phyloP scores from a whole-genome alignment of 1,284 basidiomycete species.

The Lignosus rhinocerotis region DNA sequence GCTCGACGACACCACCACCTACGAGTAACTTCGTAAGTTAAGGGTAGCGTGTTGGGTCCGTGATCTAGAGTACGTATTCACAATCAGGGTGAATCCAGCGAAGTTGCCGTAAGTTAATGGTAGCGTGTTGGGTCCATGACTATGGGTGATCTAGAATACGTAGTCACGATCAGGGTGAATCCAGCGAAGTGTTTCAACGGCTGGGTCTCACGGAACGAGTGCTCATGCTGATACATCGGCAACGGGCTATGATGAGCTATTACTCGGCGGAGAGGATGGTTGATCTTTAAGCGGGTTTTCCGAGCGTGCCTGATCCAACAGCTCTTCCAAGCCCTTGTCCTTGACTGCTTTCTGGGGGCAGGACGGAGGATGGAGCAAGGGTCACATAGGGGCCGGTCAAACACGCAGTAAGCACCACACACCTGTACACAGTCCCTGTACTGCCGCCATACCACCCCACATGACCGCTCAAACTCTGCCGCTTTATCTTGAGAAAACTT shows the following conservation, averaged over 20 bases:
- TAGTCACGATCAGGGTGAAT: background rate
- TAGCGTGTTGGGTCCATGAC: too few relatives aligned
- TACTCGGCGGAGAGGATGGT: conserved; percentile 16
- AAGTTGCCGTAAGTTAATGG: too few relatives aligned
- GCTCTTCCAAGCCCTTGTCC: conserved; percentile 72
- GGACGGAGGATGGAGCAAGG: background rate
- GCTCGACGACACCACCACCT: background rate
- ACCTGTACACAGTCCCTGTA: conserved; percentile 84
- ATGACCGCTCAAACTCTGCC: conserved; percentile 80
- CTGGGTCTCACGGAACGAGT: background rate
- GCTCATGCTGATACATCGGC: background rate
- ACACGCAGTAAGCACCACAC: conserved; percentile 14
- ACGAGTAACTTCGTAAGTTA: too few relatives aligned
- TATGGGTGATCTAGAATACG: too few relatives aligned
- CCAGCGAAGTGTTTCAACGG: background rate
- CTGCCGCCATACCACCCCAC: conserved; percentile 77
- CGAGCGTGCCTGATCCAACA: conserved; percentile 78
- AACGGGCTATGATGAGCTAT: background rate
- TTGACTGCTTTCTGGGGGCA: conserved; percentile 75
- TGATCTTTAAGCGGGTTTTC: conserved; percentile 77
- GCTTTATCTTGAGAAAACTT: conserved; percentile 59
- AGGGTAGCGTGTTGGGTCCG: too few relatives aligned
- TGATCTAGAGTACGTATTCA: too few relatives aligned
- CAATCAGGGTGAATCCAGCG: background rate
- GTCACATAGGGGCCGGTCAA: background rate